phyloP scores from a whole-genome alignment of 2,329 filamentous ascomycete species.

The Talaromyces marneffei region DNA sequence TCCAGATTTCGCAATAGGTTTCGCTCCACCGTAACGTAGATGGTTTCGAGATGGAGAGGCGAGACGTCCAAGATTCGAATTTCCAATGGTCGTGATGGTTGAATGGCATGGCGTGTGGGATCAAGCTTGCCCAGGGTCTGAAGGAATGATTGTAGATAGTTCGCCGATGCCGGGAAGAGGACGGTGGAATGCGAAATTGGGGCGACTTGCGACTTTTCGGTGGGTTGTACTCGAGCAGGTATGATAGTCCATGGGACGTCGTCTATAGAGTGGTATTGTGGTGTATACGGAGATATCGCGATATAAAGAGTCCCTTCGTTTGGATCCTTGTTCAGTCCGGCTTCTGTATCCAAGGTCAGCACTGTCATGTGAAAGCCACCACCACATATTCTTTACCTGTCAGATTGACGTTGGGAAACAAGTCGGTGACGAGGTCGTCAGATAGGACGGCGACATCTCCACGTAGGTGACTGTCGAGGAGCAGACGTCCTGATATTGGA shows the following conservation, averaged over 20 bases:
- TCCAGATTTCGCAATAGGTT: conserved; percentile 74
- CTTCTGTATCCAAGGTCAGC: conserved; percentile 3
- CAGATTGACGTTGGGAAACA: conserved; percentile 58
- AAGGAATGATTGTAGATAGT: conserved; percentile 73
- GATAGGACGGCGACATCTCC: conserved; percentile 82
- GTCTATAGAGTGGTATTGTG: conserved; percentile 42
- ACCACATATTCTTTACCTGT: conserved; percentile 40
- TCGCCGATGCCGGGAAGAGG: conserved; percentile 65
- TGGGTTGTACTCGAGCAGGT: conserved; percentile 56
- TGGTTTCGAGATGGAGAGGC: conserved; percentile 71
- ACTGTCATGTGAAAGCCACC: neutral
- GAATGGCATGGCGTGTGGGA: conserved; percentile 66
- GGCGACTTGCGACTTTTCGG: conserved; percentile 47
- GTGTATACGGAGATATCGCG: conserved; percentile 43
- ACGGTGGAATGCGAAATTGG: conserved; percentile 70
- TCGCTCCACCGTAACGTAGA: conserved; percentile 81
- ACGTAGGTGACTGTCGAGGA: conserved; percentile 78
- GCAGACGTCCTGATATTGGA: conserved; percentile 69
- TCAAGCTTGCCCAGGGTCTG: conserved; percentile 65
- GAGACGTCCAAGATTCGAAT: conserved; percentile 75
- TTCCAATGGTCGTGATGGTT: conserved; percentile 72
- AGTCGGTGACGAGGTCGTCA: conserved; percentile 73
- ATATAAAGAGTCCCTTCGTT: conserved; percentile 37
- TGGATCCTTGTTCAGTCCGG: conserved; percentile 18
- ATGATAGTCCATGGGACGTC: conserved; percentile 78